A percentile compares a stretch with the other conserved stretches of the same genome.
These are phyloP conservation scores for Nematodospora valgi DNA, from an alignment of 805 yeast species.

Conservation along the genomic window DNA sequence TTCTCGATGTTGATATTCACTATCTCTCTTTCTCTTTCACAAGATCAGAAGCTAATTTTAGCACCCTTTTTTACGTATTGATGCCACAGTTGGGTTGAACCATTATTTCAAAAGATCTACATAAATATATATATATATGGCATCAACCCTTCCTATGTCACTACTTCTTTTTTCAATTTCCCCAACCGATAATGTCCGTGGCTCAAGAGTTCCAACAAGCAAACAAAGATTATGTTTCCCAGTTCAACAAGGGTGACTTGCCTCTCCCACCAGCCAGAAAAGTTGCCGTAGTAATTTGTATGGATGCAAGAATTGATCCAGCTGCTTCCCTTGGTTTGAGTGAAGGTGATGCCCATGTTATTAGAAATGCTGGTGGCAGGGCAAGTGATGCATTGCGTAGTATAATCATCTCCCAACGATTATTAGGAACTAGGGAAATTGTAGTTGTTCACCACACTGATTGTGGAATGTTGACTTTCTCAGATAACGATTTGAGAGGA, in stretches of 20 bases:
- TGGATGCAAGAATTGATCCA: slow-evolving; percentile 42
- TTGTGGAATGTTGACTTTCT: slow-evolving; percentile 43
- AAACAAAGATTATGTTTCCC: slow-evolving; percentile 18
- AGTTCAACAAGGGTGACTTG: slow-evolving; percentile 27
- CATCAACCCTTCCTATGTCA: no score
- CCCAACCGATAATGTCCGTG: slow-evolving; percentile 14
- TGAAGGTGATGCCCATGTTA: slow-evolving; percentile 43
- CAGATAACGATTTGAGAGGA: slow-evolving; percentile 25
- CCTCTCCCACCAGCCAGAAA: slow-evolving; percentile 36
- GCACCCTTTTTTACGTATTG: no score
- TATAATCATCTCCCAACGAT: slow-evolving; percentile 36
- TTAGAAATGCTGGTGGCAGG: slow-evolving; percentile 44
- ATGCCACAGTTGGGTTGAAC: no score
- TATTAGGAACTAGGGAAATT: slow-evolving; percentile 38
- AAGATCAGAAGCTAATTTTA: no score
- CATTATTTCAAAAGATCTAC: no score
- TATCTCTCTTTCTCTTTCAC: no score
- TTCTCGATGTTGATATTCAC: no score
- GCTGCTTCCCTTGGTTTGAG: slow-evolving; percentile 32
- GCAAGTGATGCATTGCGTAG: slow-evolving; percentile 37
- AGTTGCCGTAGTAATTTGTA: slow-evolving; percentile 35
- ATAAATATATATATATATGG: no score
- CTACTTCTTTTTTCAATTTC: no score
- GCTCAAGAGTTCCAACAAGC: slow-evolving; percentile 22
- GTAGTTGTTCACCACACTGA: slow-evolving; percentile 41